Base-by-base conservation (phyloP, 164 flowering plant species). In the Stephania japonica region DNA sequence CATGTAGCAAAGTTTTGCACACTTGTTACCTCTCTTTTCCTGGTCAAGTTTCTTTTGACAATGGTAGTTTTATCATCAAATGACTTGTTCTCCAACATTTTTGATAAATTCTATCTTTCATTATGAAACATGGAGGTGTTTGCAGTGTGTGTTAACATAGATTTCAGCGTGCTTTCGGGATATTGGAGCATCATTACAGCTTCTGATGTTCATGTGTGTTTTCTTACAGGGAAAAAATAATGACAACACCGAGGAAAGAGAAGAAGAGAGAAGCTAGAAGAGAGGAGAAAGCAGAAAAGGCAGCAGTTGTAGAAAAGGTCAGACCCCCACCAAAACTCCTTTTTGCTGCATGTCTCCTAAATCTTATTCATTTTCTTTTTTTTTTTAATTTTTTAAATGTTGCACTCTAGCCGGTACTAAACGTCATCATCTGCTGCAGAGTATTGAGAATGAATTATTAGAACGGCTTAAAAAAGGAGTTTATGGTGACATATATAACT, bases 231-330 rank as follows among this genome's bases (percentile, higher is more conserved):
- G 98, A 93, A 78, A 93, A 90, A 82, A 86, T 93, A 77, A 86
- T 89, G 93, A 90, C 97, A 5, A 76, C 78, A 23, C 98, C 99
- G 1, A 86, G 93, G 63, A 94, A 89, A 68, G 85, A 82, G 81
- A 87, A 67, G 42, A 90, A 87, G 80, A 83, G 97, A 82, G 98
- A 94, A 74, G 77, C 90, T 50, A 84, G 97, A 73, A 86, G 97
- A 74, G 93, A 88, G 80, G 89, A 85, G 70, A 92, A 92, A 80
- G 97, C 97, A 74, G 92, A 85, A 83, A 87, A 81, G 41, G 95
- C 98, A 41, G 98, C 98, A 25, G 75, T 83, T 42, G 70, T 91
- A 77, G 95, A 91, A 38, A 91, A 89, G 93, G 97, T 90, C 80
- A 53, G 25, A 16, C 47, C 10, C 67, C 53, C 53, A 12, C 53